These are phyloP conservation scores for Umbelopsis sp. DNA, from an alignment of 192 early-diverging fungal species.

Conservation along the genomic window DNA sequence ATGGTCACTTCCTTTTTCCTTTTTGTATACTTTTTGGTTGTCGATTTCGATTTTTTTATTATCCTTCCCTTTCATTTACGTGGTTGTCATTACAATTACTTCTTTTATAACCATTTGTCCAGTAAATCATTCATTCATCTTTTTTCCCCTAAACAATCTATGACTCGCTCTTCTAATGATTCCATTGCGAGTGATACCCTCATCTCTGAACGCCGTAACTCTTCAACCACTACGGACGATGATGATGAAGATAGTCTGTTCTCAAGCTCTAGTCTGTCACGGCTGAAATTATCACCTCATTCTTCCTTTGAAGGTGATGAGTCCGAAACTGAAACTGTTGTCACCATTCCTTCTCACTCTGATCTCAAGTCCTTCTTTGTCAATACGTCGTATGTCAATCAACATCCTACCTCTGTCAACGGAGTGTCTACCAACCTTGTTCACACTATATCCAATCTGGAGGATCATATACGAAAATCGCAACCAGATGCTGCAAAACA, in stretches of 20 bases:
- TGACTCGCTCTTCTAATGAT: slow-evolving; percentile 8
- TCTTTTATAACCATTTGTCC: not conserved
- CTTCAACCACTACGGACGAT: not conserved
- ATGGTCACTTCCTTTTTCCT: not conserved
- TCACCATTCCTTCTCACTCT: not conserved
- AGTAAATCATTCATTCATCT: not conserved
- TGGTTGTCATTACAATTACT: not conserved
- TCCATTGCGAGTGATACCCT: not conserved
- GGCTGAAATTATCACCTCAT: not conserved
- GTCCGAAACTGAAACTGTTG: not conserved
- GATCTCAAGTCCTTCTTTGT: slow-evolving; percentile 11
- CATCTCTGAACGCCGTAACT: not conserved
- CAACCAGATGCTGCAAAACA: not conserved
- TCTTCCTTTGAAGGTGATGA: not conserved
- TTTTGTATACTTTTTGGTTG: not conserved
- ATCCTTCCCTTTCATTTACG: not conserved
- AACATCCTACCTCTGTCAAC: not conserved
- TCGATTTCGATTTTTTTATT: not conserved
- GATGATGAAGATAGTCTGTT: slow-evolving; percentile 12
- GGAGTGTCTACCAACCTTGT: not conserved
- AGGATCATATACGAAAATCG: not conserved
- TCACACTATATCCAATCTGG: not conserved
- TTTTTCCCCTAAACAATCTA: not conserved
- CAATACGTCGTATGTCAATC: not conserved
- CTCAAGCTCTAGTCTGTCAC: not conserved